Evolutionary conservation across 2,329 filamentous ascomycete species (phyloP), one percentile per base, ranked within the genome.

Genomic region (Blastomyces parvus): DNA sequence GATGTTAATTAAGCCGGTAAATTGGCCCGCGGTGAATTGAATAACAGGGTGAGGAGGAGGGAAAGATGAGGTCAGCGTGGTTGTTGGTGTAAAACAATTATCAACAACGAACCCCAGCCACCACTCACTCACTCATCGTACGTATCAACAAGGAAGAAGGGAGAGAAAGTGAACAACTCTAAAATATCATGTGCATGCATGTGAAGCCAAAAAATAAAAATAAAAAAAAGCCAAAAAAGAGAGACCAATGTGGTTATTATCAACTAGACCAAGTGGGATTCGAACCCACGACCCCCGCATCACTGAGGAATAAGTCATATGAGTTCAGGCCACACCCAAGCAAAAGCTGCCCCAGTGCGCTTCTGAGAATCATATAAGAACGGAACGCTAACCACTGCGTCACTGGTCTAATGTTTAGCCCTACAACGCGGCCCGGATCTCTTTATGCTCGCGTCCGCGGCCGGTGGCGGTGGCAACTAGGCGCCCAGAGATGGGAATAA

Each of bases 361-460:
- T 33, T 19, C 48, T 56, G 60, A 56, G 40, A 62, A 57, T 27
- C 61, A 62, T 62, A 62, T 62, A 62, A 62, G 61, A 62, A 57
- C 61, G 61, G 61, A 57, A 62, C 61, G 61, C 61, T 62, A 62
- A 62, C 61, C 61, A 62, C 61, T 62, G 61, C 61, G 61, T 62
- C 61, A 62, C 61, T 62, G 61, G 61, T 62, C 61, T 62, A 44
- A 62, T 55, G 30, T 48, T 60, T 52, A 38, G 40, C 38, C 56
- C 56, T 40, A 57, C 17, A 25, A 40, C 1, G 1, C 4, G 6
- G 2, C 25, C 27, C 3, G 14, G 22, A 1, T 7, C 30, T 3
- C 1, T 56, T 36, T 38, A 56, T 56, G 40, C 40, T 44, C 33
- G 11, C 33, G 25, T 17, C 2, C 1, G 22, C 19, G n/a, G 48